A percentile compares a stretch with the other conserved stretches of the same genome.
Conservation (phyloP, 2,329 filamentous ascomycete genomes). For the Pseudopyrenochaeta lycopersici region DNA sequence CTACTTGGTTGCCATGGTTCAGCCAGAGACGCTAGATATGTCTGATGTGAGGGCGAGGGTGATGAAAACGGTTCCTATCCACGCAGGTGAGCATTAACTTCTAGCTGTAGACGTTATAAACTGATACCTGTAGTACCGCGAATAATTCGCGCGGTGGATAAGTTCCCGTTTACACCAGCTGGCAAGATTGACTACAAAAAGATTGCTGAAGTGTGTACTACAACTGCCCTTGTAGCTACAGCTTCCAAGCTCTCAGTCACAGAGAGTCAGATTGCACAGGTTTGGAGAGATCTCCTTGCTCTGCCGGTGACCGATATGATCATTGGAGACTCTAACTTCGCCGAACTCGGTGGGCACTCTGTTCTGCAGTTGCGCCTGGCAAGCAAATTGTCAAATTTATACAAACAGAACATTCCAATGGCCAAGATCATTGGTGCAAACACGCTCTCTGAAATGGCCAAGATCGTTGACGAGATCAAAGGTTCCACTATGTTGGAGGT, state of each 20-base stretch:
- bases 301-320: slow-evolving; percentile 1
- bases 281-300: slow-evolving; percentile 6
- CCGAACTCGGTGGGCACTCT: slow-evolving; percentile 39
- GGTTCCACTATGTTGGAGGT: neutral
- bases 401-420: slow-evolving; percentile 17
- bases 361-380: slow-evolving; percentile 22
- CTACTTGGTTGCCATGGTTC: slow-evolving; percentile 38
- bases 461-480: slow-evolving; percentile 4
- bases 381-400: slow-evolving; percentile 6
- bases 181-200: slow-evolving; percentile 48
- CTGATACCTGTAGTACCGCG: slow-evolving; percentile 23
- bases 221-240: neutral
- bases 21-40: slow-evolving; percentile 24
- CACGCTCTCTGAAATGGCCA: slow-evolving; percentile 3
- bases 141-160: slow-evolving; percentile 27
- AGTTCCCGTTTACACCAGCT: slow-evolving; percentile 40
- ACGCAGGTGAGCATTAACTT: slow-evolving; percentile 15
- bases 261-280: slow-evolving; percentile 2
- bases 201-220: slow-evolving; percentile 16
- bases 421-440: slow-evolving; percentile 20
- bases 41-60: slow-evolving; percentile 6
- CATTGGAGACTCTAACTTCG: slow-evolving; percentile 25
- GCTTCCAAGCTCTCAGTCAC: neutral
- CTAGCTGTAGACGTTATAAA: neutral
- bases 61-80: slow-evolving; percentile 10